A percentile compares a stretch with the other conserved stretches of the same genome.
These are phyloP conservation scores for Paraleonurus japonicus DNA, from an alignment of 257 asterid species.

Conservation along the genomic window DNA sequence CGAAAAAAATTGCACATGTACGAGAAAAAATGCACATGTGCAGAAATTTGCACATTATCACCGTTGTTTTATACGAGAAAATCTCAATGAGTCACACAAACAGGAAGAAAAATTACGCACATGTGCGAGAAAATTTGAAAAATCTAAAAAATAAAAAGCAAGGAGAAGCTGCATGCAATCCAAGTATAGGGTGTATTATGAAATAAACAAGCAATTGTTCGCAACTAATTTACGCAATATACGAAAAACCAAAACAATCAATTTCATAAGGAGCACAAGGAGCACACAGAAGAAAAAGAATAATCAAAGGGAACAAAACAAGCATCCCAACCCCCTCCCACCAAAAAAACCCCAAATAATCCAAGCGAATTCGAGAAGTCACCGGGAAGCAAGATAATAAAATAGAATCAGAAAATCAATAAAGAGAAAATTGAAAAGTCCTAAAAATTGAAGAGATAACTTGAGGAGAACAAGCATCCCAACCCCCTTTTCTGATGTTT, in stretches of 20 bases:
- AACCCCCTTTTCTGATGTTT: too few species aligned
- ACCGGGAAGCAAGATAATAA: neutral
- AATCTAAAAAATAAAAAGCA: neutral
- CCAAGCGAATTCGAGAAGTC: conserved; percentile 11
- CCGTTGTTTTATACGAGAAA: too few species aligned
- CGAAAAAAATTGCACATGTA: too few species aligned
- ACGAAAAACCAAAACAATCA: conserved; percentile 9
- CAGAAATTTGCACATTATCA: too few species aligned
- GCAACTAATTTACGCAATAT: neutral
- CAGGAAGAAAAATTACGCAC: too few species aligned
- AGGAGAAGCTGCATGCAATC: conserved; percentile 20
- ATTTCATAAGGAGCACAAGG: conserved; percentile 3
- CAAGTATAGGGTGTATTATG: conserved; percentile 2
- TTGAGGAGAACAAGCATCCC: conserved; percentile 23
- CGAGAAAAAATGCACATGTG: too few species aligned
- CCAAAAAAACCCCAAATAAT: neutral
- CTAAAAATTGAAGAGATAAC: conserved; percentile 27
- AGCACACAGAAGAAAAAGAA: neutral
- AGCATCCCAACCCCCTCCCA: neutral
- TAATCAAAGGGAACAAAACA: neutral
- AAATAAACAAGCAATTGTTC: conserved; percentile 1
- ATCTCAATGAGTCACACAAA: too few species aligned
- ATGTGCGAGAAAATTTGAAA: too few species aligned
- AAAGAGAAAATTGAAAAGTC: neutral
- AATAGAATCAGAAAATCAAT: neutral